Conservation (phyloP, 1,284 basidiomycete genomes). For the Trametes hirsuta region DNA sequence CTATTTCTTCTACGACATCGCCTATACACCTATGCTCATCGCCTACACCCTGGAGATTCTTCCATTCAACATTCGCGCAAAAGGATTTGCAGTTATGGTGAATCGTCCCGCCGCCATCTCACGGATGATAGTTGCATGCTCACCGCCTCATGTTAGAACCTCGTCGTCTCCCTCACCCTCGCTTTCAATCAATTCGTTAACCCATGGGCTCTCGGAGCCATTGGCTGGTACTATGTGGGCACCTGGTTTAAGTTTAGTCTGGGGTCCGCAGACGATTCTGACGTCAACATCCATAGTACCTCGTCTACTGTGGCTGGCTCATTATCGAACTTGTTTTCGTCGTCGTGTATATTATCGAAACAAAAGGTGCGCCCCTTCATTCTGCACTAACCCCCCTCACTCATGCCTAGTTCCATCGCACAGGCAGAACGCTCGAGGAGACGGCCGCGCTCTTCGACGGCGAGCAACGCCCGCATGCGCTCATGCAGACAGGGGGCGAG, state of each 20-base stretch:
- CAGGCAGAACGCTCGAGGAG: slow-evolving; percentile 67
- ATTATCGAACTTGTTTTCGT: slow-evolving; percentile 61
- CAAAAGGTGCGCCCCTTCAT: slow-evolving; percentile 32
- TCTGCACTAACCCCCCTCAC: neutral
- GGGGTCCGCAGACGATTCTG: slow-evolving; percentile 9
- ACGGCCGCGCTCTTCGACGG: slow-evolving; percentile 69
- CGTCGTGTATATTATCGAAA: slow-evolving; percentile 61
- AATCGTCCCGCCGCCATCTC: slow-evolving; percentile 14
- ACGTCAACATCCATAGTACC: slow-evolving; percentile 39
- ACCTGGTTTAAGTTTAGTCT: slow-evolving; percentile 1
- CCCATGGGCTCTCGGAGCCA: slow-evolving; percentile 66
- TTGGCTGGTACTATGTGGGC: slow-evolving; percentile 67
- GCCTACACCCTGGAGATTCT: slow-evolving; percentile 72
- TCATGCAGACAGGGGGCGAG: slow-evolving; percentile 51
- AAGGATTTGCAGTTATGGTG: slow-evolving; percentile 70
- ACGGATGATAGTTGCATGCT: neutral
- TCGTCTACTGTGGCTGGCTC: slow-evolving; percentile 66
- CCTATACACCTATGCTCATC: slow-evolving; percentile 65
- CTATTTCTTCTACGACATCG: slow-evolving; percentile 70
- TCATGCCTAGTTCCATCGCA: neutral
- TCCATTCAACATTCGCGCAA: slow-evolving; percentile 68
- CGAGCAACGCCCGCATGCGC: slow-evolving; percentile 47
- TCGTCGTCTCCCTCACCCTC: slow-evolving; percentile 56
- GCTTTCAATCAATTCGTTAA: slow-evolving; percentile 78
- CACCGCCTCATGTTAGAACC: slow-evolving; percentile 45